phyloP scores from a whole-genome alignment of 2,329 filamentous ascomycete species.

The Zymoseptoria passerinii region DNA sequence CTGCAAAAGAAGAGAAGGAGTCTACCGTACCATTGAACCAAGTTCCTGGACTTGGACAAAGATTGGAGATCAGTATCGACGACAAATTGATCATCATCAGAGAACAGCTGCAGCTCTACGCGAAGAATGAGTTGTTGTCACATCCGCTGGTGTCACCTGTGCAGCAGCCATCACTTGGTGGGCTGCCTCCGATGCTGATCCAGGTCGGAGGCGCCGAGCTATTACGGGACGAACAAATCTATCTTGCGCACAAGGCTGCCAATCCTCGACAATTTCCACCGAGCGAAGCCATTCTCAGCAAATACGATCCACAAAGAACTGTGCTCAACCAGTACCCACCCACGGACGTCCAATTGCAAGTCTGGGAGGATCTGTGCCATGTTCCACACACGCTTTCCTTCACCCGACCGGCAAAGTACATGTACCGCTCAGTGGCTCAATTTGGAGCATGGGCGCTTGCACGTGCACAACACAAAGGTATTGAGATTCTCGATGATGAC shows the following conservation, averaged over 20 bases:
- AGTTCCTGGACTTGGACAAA: slow-evolving; percentile 23
- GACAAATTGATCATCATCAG: slow-evolving; percentile 65
- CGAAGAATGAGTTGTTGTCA: slow-evolving; percentile 73
- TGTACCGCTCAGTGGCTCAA: slow-evolving; percentile 87
- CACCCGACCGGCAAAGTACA: slow-evolving; percentile 89
- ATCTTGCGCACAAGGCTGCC: slow-evolving; percentile 88
- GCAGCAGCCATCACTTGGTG: slow-evolving; percentile 80
- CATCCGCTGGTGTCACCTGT: slow-evolving; percentile 88
- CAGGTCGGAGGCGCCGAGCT: slow-evolving; percentile 83
- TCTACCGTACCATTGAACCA: slow-evolving; percentile 12
- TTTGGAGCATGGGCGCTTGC: slow-evolving; percentile 90
- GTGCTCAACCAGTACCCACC: slow-evolving; percentile 61
- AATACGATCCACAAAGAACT: slow-evolving; percentile 48
- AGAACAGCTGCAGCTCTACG: slow-evolving; percentile 85
- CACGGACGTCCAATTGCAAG: slow-evolving; percentile 86
- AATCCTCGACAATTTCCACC: slow-evolving; percentile 71
- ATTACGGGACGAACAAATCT: slow-evolving; percentile 88
- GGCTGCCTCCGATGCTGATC: slow-evolving; percentile 78
- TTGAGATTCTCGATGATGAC: slow-evolving; percentile 76
- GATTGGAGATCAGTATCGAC: slow-evolving; percentile 60
- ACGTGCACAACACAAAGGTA: slow-evolving; percentile 66
- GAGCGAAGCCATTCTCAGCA: slow-evolving; percentile 53
- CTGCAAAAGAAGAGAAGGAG: slow-evolving; percentile 7
- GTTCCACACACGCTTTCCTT: slow-evolving; percentile 90
- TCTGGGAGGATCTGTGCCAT: slow-evolving; percentile 94